A percentile compares a stretch with the other conserved stretches of the same genome.
Conservation (phyloP, 345 rosid genomes). For the Raphanus raphanistrum region DNA sequence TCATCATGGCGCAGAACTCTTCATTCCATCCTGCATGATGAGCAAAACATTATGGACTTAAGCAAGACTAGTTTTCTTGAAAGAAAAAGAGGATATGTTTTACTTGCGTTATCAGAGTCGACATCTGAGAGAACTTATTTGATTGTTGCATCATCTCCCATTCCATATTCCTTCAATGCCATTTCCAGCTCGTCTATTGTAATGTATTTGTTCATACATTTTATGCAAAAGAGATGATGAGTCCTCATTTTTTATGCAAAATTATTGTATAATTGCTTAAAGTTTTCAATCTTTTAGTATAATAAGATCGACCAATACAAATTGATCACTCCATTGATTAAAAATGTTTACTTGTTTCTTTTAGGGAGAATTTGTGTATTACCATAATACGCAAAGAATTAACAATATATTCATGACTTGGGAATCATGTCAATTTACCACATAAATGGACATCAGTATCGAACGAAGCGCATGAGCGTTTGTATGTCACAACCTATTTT, state of each 20-base stretch:
- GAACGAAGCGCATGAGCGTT: too few species aligned
- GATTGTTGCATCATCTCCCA: conserved; percentile 71
- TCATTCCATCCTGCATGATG: conserved; percentile 19
- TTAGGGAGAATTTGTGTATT: neutral
- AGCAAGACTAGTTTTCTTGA: neutral
- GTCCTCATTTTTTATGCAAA: neutral
- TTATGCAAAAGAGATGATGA: neutral
- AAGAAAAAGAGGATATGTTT: neutral
- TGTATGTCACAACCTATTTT: too few species aligned
- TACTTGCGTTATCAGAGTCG: conserved; percentile 63
- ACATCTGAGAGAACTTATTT: conserved; percentile 83
- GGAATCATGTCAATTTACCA: neutral
- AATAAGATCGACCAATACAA: neutral
- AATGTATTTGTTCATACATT: conserved; percentile 54
- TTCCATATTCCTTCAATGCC: conserved; percentile 77
- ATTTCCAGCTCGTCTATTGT: conserved; percentile 75
- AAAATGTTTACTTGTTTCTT: neutral
- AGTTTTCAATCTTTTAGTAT: neutral
- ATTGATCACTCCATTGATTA: neutral
- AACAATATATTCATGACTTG: neutral
- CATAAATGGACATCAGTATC: too few species aligned
- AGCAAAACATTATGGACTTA: too few species aligned
- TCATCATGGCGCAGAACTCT: conserved; percentile 87
- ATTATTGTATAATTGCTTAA: neutral
- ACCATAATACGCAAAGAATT: neutral